Base-by-base conservation (phyloP, 352 stramenopile species). In the Pythium plurisporium region DNA sequence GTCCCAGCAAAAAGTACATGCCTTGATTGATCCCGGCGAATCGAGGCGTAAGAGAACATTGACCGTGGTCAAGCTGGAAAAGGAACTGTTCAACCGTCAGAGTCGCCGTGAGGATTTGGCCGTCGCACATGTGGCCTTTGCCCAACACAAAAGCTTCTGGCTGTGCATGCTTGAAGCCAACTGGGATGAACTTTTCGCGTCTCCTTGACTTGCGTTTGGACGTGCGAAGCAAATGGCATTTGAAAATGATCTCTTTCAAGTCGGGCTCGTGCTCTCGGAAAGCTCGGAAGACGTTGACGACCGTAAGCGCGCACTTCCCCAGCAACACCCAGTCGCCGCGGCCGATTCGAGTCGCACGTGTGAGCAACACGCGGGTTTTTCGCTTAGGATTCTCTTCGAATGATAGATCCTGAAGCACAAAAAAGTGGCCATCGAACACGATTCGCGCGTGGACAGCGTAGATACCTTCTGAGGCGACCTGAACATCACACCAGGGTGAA, bases 1-100 rank as follows among this genome's bases (percentile, higher is more conserved):
- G 74, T 0, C 80, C 80, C 11, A 89, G 72, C 7, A 90, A 49
- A 34, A 87, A 89, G 38, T 89, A 90, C 55, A 83, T 76, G 15
- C 78, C 80, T 33, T 83, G 70, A 43, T 87, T 90, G 43, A 89
- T 75, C 2, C 80, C 80, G 19, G 74, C 70, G 14, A 70, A 68
- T 6, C 73, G 77, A 0, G 78, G 76, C 7, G 75, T 83, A 45
- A 90, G 67, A 36, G 76, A 70, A 36, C 80, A 87, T 14, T 68
- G 65, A 3, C 80, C 80, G 22, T 76, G 72, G 45, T 82, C 70
- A 31, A 88, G 70, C 33, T 90, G 74, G 26, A 90, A 69, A 10
- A 67, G 62, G 29, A 90, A 90, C 47, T 90, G 80, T 49, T 87
- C 77, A 12, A 83, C 71, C 11, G 64, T 73, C 33, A 90, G 61